These are phyloP conservation scores for Pneumocystis jirovecii DNA, from an alignment of 1,139 yeast genomes.

Conservation along the genomic window DNA sequence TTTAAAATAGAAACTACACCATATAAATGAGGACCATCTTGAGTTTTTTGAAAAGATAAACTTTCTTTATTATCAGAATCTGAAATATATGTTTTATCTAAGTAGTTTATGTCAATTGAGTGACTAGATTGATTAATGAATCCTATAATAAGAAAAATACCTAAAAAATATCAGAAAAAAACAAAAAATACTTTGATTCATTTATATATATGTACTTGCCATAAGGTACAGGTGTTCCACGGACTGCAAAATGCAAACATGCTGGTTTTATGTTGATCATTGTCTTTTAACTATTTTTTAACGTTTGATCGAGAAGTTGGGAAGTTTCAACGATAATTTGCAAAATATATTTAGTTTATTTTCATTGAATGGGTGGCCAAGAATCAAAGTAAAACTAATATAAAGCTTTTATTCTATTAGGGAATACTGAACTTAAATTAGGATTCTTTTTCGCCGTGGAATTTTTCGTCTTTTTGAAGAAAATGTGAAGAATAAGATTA, in stretches of 20 bases:
- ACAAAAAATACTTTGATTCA: background rate
- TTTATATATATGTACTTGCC: background rate
- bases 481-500: conserved; percentile 6
- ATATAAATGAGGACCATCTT: background rate
- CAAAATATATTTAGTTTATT: background rate
- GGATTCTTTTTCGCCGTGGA: conserved; percentile 41
- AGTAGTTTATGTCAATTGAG: background rate
- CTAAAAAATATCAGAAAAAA: background rate
- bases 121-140: background rate
- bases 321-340: background rate
- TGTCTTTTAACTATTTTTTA: background rate
- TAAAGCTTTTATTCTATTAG: background rate
- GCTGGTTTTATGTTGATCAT: background rate
- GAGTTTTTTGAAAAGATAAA: background rate
- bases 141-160: background rate
- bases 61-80: background rate
- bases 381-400: conserved; percentile 38
- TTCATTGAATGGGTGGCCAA: conserved; percentile 43
- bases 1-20: background rate
- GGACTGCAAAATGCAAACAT: background rate
- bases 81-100: background rate
- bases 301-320: background rate
- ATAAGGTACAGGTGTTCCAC: background rate
- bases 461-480: conserved; percentile 49
- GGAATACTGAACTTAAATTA: background rate